Evolutionary conservation across 169 alveolate genomes (phyloP), one percentile per base, ranked within the genome.

Genomic region (Plasmodium gaboni): DNA sequence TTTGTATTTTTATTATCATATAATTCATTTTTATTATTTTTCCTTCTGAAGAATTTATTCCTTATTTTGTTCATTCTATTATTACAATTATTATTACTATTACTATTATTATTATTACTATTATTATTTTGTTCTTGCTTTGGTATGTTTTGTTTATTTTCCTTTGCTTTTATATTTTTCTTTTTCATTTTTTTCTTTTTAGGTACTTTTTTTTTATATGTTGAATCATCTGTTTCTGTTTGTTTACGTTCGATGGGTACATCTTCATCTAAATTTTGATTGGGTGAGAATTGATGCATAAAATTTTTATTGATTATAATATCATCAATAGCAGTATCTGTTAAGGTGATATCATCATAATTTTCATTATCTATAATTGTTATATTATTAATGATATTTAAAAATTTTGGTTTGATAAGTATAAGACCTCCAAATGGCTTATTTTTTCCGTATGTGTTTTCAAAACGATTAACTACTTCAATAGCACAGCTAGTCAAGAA

Each of bases 401-500:
- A 59, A 55, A 78, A 46, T 69, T 78, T 65, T 8, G 89, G 89
- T 78, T 63, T 78, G 15, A 78, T 78, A 26, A 78, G 67, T 22
- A 78, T 59, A 42, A 78, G 24, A n/a, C 89, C 89, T 1, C 89
- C 89, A 46, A 78, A 44, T 57, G 89, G 4, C 6, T 17, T 68
- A 28, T 13, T 51, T 65, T 78, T 67, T 19, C 78, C 89, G 17
- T 78, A 50, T 19, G 46, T 44, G 32, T 78, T 19, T 48, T 78
- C 89, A 28, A 64, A 64, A 12, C 89, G 89, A 78, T 78, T 78
- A 26, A 78, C 78, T 1, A 51, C 89, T 63, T 78, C 89, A 15
- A 78, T 78, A 64, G 78, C 89, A 44, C 67, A 67, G 28, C 89
- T 78, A 57, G 78, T 78, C 78, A 78, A 78, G 67, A 78, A 78